A percentile compares a stretch with the other conserved stretches of the same genome.
These are phyloP conservation scores for Marsdenia floribunda DNA, from an alignment of 257 asterid genomes.

Conservation along the genomic window DNA sequence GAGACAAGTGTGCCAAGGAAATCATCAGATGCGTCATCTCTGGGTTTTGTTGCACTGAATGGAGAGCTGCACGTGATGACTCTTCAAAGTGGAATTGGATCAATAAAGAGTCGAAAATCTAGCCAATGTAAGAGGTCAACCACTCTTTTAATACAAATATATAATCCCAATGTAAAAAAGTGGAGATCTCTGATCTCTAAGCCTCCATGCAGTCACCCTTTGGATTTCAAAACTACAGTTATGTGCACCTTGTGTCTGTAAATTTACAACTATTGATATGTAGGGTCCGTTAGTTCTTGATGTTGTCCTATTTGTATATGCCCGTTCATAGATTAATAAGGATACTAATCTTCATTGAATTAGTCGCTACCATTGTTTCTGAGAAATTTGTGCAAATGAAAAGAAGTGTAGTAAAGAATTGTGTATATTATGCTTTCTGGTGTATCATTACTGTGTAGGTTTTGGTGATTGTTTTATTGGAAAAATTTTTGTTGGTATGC, in stretches of 20 bases:
- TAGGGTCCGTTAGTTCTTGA: neutral
- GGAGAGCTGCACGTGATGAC: constrained; percentile 66
- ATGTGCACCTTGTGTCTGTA: constrained; percentile 67
- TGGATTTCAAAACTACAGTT: constrained; percentile 67
- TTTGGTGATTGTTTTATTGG: neutral
- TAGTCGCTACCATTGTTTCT: neutral
- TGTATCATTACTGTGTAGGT: neutral
- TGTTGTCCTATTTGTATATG: constrained; percentile 20
- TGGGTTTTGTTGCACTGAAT: constrained; percentile 69
- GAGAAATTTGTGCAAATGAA: neutral
- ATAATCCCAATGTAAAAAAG: constrained; percentile 54
- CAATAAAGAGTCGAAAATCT: constrained; percentile 32
- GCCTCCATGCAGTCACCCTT: constrained; percentile 55
- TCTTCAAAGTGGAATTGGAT: constrained; percentile 28
- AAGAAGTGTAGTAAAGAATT: neutral
- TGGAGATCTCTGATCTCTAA: constrained; percentile 62
- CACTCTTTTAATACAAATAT: constrained; percentile 57
- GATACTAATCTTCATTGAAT: constrained; percentile 1
- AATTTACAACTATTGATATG: constrained; percentile 24
- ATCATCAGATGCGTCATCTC: constrained; percentile 43
- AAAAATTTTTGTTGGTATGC: neutral
- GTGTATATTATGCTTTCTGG: neutral
- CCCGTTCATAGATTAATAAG: constrained; percentile 5
- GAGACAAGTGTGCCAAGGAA: constrained; percentile 68
- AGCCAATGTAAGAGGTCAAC: constrained; percentile 60